Evolutionary conservation across 1,284 basidiomycete species (phyloP), one percentile per base, ranked within the genome.

Genomic region (Peniophora sp.): DNA sequence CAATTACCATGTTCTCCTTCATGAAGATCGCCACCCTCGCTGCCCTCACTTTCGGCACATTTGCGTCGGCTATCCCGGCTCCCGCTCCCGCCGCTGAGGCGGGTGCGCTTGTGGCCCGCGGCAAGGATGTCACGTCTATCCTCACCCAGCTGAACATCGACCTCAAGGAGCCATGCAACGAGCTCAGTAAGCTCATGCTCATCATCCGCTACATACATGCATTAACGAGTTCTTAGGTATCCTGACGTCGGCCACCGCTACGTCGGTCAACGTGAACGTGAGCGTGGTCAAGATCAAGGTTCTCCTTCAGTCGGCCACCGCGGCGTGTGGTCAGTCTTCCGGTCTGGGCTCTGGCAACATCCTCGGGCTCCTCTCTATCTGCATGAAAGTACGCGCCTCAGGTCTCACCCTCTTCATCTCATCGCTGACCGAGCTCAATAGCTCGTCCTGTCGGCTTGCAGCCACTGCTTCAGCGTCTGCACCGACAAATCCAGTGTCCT

Each of bases 1-100:
- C 27, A 32, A 12, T 45, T n/a, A 25, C 24, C 23, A 47, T 53
- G 50, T 53, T 51, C 48, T 52, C 51, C 38, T 48, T 50, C 39
- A 22, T 24, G 22, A 52, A 52, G 51, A 38, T 51, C 45, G 47
- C 41, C 27, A 52, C 47, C 47, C 39, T 52, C 34, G 47, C 47
- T 49, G 47, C 55, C 16, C 47, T 65, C 45, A 54, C 59, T 32
- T 55, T 63, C 39, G 54, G 52, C 48, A 46, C 52, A 9, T 41
- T 55, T 14, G 56, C 53, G 2, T 43, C 41, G 43, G 64, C 64
- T 3, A 52, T 60, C n/a, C 52, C 57, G 22, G 52, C 24, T 10
- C n/a, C 23, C 23, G 17, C 27, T 32, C 27, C 27, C 27, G n/a
- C n/a, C n/a, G n/a, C n/a, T n/a, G 20, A 25, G n/a, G 38, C 19